Evolutionary conservation across 176 grass and related monocot species (phyloP).

Genomic region (Pontederia crassipes): DNA sequence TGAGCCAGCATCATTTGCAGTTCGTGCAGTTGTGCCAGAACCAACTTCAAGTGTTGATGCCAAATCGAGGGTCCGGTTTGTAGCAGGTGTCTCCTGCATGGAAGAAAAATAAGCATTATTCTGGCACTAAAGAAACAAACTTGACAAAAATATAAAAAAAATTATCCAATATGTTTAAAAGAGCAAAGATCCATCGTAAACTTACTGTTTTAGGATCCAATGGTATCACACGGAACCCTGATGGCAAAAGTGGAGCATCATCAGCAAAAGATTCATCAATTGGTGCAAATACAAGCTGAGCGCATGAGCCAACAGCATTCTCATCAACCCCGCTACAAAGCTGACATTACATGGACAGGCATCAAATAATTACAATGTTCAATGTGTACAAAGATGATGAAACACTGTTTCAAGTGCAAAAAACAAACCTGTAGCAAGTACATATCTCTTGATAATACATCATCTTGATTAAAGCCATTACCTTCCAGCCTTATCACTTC

Average conservation of each 20-base stretch:
- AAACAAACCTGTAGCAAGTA: constrained; percentile 63
- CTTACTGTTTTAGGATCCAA: constrained; percentile 57
- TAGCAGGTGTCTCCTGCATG: constrained; percentile 34
- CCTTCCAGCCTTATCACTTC: constrained; percentile 86
- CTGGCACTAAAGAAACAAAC: background rate
- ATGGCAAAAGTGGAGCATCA: constrained; percentile 70
- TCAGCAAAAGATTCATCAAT: constrained; percentile 96
- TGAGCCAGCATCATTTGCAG: constrained; percentile 10
- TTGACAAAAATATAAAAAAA: background rate
- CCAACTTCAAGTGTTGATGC: constrained; percentile 76
- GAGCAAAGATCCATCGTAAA: background rate
- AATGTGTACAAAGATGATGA: background rate
- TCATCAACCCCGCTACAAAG: constrained; percentile 82
- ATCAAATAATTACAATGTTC: background rate
- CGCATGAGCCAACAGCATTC: constrained; percentile 53
- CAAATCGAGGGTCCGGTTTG: constrained; percentile 74
- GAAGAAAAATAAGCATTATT: background rate
- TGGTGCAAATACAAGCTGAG: constrained; percentile 93
- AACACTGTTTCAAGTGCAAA: background rate
- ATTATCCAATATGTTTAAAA: background rate
- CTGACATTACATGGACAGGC: constrained; percentile 16
- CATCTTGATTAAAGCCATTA: constrained; percentile 64
- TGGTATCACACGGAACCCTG: constrained; percentile 86
- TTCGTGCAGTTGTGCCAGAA: constrained; percentile 28
- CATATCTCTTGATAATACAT: constrained; percentile 71